phyloP scores from a whole-genome alignment of 805 yeast species.

The Wilhelminamyces savonicus region DNA sequence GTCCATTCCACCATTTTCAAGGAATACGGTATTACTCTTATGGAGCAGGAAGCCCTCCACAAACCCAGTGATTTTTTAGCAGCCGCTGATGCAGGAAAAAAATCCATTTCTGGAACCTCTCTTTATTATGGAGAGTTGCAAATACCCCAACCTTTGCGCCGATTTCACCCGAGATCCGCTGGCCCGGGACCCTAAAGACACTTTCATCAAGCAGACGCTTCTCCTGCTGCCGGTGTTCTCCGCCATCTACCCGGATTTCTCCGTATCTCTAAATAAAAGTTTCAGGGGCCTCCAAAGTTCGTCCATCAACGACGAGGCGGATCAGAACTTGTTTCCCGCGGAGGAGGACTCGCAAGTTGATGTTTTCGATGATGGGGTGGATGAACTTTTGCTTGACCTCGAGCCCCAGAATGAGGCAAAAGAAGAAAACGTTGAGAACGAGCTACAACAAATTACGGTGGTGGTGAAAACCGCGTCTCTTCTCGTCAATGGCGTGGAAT shows the following conservation, averaged over 20 bases:
- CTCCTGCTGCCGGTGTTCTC: slow-evolving; percentile 34
- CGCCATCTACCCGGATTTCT: slow-evolving; percentile 26
- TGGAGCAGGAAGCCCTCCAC: too few species aligned
- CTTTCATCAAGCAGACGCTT: slow-evolving; percentile 29
- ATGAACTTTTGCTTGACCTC: slow-evolving; percentile 14
- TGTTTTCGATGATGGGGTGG: slow-evolving; percentile 30
- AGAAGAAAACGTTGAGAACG: slow-evolving; percentile 1
- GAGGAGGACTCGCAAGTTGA: slow-evolving; percentile 33
- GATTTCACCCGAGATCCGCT: background rate
- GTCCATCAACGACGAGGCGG: slow-evolving; percentile 29
- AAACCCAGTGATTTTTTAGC: too few species aligned
- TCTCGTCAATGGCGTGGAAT: slow-evolving; percentile 23
- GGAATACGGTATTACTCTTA: too few species aligned
- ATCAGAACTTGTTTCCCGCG: slow-evolving; percentile 24
- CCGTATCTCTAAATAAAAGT: slow-evolving; percentile 24
- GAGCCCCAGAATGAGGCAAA: slow-evolving; percentile 1
- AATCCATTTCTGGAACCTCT: too few species aligned
- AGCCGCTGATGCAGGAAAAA: too few species aligned
- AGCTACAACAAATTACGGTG: slow-evolving; percentile 12
- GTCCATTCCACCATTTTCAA: too few species aligned
- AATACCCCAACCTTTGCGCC: background rate
- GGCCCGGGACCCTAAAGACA: slow-evolving; percentile 1
- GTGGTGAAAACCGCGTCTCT: slow-evolving; percentile 27
- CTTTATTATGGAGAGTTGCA: too few species aligned
- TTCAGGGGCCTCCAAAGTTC: slow-evolving; percentile 27